Percentiles rank a stretch among this genome's conserved stretches.
Conservation (phyloP, 2,329 filamentous ascomycete genomes). For the Xylariaceae sp. region DNA sequence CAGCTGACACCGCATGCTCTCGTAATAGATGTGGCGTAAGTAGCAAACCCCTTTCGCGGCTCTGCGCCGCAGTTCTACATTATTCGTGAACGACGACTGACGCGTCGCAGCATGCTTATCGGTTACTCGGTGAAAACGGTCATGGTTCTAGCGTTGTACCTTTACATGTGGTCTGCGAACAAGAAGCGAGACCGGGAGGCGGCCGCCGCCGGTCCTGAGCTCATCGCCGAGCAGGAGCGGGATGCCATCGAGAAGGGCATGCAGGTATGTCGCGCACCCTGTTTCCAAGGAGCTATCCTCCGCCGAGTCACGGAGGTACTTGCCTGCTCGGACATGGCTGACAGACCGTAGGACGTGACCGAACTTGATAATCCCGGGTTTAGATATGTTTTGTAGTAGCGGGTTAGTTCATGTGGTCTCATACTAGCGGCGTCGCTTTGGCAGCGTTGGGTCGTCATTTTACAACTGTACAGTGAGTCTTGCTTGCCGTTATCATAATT, state of each 20-base stretch:
- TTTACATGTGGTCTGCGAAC: constrained; percentile 54
- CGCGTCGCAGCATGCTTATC: constrained; percentile 45
- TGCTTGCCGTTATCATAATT: too few relatives aligned
- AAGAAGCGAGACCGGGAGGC: constrained; percentile 49
- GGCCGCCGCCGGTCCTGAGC: constrained; percentile 22
- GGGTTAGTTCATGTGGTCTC: too few relatives aligned
- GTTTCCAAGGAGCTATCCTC: too few relatives aligned
- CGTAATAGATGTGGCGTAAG: constrained; percentile 38
- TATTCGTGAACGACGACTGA: background rate
- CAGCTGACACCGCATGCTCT: background rate
- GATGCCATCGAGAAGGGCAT: constrained; percentile 52
- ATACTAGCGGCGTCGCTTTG: background rate
- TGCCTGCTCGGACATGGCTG: background rate
- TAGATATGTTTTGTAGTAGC: constrained; percentile 15
- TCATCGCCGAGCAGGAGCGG: constrained; percentile 41
- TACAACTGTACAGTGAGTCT: too few relatives aligned
- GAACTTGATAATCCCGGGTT: constrained; percentile 21
- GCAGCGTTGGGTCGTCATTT: too few relatives aligned
- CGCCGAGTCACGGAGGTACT: too few relatives aligned
- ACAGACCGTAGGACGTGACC: constrained; percentile 15
- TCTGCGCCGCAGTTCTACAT: background rate
- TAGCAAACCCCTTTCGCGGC: background rate
- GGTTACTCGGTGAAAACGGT: constrained; percentile 51
- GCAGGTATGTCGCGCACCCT: constrained; percentile 32
- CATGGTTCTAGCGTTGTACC: constrained; percentile 47